Evolutionary conservation across 257 asterid genomes (phyloP), one percentile per base, ranked within the genome.

Genomic region (Capsicum pubescens): DNA sequence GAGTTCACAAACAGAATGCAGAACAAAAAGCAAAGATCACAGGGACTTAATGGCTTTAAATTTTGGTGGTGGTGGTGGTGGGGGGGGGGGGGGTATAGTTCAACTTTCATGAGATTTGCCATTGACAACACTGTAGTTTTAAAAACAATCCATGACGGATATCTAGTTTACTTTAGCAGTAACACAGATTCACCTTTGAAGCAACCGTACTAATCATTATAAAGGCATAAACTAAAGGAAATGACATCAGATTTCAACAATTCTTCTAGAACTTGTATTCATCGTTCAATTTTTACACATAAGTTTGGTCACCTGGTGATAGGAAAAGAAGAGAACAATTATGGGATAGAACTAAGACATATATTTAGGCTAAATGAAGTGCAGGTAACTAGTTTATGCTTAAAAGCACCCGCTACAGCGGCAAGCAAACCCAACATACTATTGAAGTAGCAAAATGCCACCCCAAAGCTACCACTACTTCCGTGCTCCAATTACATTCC

Each of bases 121-220:
- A 52, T 12, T 3, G 61, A 21, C 63, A 52, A 13, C 61, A 52
- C 0, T 5, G 63, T 26, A 21, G 48, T 76, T 12, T n/a, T 9
- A 11, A 63, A 63, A 60, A 60, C 67, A 5, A 60, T 12, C 67
- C 26, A 60, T 17, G 13, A 60, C 6, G 16, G n/a, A 46, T 5
- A 39, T 71, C 80, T 58, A n/a, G 58, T 71, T 52, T 50, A 76
- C 81, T 76, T 76, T 48, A 77, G 10, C 16, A 12, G 19, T 50
- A 74, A 50, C 61, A 50, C 61, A 77, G 32, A 77, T 54, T 54
- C 64, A 54, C 61, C 50, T 54, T 14, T 26, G 82, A 55, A 13
- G 16, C 16, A 8, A 77, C 48, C 26, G 12, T 0, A 77, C 9
- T 32, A 26, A 14, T 26, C 26, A 54, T 46, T 36, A 54, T 32